These are phyloP conservation scores for Pseudogymnoascus verrucosus DNA, from an alignment of 2,329 filamentous ascomycete genomes.

Conservation along the genomic window DNA sequence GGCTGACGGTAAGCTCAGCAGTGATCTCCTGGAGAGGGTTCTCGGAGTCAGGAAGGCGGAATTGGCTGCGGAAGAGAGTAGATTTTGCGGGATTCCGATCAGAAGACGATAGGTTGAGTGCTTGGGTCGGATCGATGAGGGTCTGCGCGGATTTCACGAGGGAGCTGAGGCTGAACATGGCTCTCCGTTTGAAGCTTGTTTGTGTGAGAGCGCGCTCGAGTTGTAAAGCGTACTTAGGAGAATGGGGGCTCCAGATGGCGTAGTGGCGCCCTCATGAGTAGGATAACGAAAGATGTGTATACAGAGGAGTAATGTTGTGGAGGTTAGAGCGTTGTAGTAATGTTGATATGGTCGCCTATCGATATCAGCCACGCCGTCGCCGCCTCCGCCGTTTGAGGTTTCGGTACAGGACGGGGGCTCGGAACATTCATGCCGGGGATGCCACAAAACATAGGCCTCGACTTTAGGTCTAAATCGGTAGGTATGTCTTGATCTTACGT, in stretches of 20 bases:
- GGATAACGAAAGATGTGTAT: neutral
- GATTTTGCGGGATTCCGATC: conserved; percentile 84
- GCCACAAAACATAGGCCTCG: neutral
- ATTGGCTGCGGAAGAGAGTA: conserved; percentile 89
- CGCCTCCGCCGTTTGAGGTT: neutral
- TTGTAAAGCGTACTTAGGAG: neutral
- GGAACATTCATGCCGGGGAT: neutral
- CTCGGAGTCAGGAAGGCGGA: conserved; percentile 86
- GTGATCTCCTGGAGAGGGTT: conserved; percentile 93
- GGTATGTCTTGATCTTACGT: neutral
- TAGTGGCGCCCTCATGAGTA: neutral
- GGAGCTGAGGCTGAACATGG: conserved; percentile 61
- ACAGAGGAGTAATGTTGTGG: neutral
- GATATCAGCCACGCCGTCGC: neutral
- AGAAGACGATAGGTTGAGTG: conserved; percentile 61
- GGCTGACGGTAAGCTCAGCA: conserved; percentile 84
- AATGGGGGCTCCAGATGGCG: conserved; percentile 1
- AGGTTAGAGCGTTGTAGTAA: neutral
- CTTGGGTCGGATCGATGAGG: conserved; percentile 82
- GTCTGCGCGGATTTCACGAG: conserved; percentile 95
- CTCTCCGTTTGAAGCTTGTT: conserved; percentile 22
- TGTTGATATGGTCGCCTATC: neutral
- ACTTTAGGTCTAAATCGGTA: neutral
- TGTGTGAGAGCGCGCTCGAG: neutral
- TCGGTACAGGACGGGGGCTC: conserved; percentile 1